Evolutionary conservation across 2,329 filamentous ascomycete species (phyloP).

Genomic region (Xylariaceae sp.): DNA sequence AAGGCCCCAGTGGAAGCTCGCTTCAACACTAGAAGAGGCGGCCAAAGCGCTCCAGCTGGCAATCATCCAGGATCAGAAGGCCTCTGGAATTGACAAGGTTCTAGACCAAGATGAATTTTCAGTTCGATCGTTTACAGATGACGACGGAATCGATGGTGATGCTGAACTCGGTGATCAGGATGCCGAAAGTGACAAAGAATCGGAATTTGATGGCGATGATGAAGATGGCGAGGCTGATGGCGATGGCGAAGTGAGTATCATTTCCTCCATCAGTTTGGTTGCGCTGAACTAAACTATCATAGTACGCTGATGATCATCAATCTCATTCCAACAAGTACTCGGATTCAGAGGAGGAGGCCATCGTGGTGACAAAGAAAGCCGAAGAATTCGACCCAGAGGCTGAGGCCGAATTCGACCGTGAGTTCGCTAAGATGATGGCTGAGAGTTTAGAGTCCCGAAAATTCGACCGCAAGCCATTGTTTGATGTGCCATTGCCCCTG

Average conservation of each 20-base stretch:
- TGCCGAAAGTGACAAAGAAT: slow-evolving; percentile 54
- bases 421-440: slow-evolving; percentile 97
- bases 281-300: slow-evolving; percentile 11
- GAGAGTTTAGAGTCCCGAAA: slow-evolving; percentile 94
- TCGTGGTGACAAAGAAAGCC: slow-evolving; percentile 85
- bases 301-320: slow-evolving; percentile 45
- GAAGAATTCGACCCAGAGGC: slow-evolving; percentile 88
- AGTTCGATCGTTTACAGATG: slow-evolving; percentile 68
- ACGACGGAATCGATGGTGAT: slow-evolving; percentile 57
- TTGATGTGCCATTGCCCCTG: slow-evolving; percentile 96
- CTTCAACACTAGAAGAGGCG: slow-evolving; percentile 75
- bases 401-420: slow-evolving; percentile 95
- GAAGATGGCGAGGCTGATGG: slow-evolving; percentile 41
- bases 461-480: slow-evolving; percentile 88
- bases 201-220: slow-evolving; percentile 53
- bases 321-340: slow-evolving; percentile 48
- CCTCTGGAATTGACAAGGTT: slow-evolving; percentile 63
- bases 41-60: slow-evolving; percentile 77
- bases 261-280: background rate
- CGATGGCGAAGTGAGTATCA: slow-evolving; percentile 42
- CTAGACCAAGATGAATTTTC: slow-evolving; percentile 68
- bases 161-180: slow-evolving; percentile 60
- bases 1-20: slow-evolving; percentile 88
- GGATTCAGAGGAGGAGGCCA: slow-evolving; percentile 77
- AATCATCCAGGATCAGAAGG: slow-evolving; percentile 85